A percentile compares a stretch with the other conserved stretches of the same genome.
These are phyloP conservation scores for Tylopilus vinaceipallidus DNA, from an alignment of 768 basidiomycete species.

Conservation along the genomic window DNA sequence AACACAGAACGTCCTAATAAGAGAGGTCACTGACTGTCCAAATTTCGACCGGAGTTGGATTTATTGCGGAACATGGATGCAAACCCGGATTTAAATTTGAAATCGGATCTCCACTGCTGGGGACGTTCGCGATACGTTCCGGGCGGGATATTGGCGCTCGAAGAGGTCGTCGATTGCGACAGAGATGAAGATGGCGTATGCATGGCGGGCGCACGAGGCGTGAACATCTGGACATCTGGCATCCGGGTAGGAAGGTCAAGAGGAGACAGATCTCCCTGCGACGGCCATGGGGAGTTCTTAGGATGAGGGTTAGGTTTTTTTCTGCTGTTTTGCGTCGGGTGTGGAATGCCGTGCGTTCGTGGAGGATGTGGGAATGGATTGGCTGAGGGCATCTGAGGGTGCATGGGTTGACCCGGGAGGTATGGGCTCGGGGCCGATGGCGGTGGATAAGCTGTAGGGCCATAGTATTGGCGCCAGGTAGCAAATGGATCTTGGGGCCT, in stretches of 20 bases:
- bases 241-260: conserved; percentile 17
- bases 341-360: conserved; percentile 5
- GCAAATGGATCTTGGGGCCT: conserved; percentile 16
- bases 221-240: conserved; percentile 17
- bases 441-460: conserved; percentile 10
- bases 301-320: conserved; percentile 5
- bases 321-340: not conserved
- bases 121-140: conserved; percentile 23
- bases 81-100: conserved; percentile 32
- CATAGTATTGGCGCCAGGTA: conserved; percentile 4
- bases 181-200: conserved; percentile 27
- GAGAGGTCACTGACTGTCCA: conserved; percentile 17
- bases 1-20: not conserved
- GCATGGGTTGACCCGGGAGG: conserved; percentile 23
- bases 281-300: conserved; percentile 14
- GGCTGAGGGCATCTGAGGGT: conserved; percentile 10
- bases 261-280: conserved; percentile 21
- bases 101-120: conserved; percentile 30
- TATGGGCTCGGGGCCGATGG: conserved; percentile 30
- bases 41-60: conserved; percentile 11
- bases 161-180: conserved; percentile 15
- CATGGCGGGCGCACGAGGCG: conserved; percentile 17
- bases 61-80: conserved; percentile 29
- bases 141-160: conserved; percentile 10
- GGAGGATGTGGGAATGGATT: conserved; percentile 6